phyloP scores from a whole-genome alignment of 2,329 filamentous ascomycete species.

The Aciculosporium take region DNA sequence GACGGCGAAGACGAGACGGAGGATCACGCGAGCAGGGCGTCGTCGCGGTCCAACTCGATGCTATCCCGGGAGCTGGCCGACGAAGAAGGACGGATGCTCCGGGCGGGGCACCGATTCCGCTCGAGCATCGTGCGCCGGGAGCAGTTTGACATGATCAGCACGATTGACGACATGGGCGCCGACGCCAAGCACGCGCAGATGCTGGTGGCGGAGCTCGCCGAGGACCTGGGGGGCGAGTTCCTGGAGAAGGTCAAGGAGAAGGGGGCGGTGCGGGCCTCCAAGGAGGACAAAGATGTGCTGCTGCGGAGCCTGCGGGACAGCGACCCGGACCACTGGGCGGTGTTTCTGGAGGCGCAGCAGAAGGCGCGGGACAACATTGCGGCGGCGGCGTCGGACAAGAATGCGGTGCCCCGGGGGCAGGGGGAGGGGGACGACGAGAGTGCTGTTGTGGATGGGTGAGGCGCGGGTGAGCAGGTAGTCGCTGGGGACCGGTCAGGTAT shows the following conservation, averaged over 20 bases:
- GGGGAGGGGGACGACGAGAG: slow-evolving; percentile 9
- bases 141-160: slow-evolving; percentile 34
- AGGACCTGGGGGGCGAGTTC: slow-evolving; percentile 46
- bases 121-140: slow-evolving; percentile 36
- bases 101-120: slow-evolving; percentile 43
- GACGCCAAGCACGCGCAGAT: slow-evolving; percentile 37
- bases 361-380: slow-evolving; percentile 41
- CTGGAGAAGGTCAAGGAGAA: slow-evolving; percentile 39
- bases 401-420: slow-evolving; percentile 12
- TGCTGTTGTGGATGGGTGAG: too few species aligned
- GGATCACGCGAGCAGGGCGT: slow-evolving; percentile 24
- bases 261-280: slow-evolving; percentile 47
- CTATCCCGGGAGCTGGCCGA: slow-evolving; percentile 39
- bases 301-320: slow-evolving; percentile 36
- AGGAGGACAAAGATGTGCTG: slow-evolving; percentile 39
- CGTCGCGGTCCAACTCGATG: slow-evolving; percentile 38
- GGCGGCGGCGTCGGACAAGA: slow-evolving; percentile 15
- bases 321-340: slow-evolving; percentile 52
- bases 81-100: slow-evolving; percentile 42
- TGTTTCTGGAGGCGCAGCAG: slow-evolving; percentile 47
- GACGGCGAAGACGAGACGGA: slow-evolving; percentile 37
- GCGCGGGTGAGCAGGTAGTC: too few species aligned
- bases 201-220: slow-evolving; percentile 48
- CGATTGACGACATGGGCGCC: slow-evolving; percentile 33
- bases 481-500: too few species aligned